Evolutionary conservation across 2,329 filamentous ascomycete species (phyloP), one percentile per base, ranked within the genome.

Genomic region (Coleophoma crateriformis): DNA sequence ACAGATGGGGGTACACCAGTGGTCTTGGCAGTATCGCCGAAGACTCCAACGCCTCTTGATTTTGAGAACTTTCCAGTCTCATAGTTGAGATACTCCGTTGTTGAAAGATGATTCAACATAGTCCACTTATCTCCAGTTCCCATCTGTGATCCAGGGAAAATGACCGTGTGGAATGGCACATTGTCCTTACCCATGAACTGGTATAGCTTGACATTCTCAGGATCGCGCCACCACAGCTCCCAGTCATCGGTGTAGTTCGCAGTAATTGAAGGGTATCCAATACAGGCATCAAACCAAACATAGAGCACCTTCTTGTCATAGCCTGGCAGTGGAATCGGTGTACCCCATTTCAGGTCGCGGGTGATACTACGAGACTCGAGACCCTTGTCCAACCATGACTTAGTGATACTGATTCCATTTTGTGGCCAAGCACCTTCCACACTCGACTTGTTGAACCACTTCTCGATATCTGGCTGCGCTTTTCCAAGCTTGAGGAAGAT

Each of bases 131-230:
- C 85, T 41, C 78, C 76, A 0, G 90, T 92, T 50, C 91, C 91
- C 11, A 96, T 76, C 67, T 96, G 87, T 39, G 85, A 90, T 32
- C 81, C 88, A 1, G 92, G 92, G 76, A 95, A 96, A 64, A 95
- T 90, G 62, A 96, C 88, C 41, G 87, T 88, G 72, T 96, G 90
- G 75, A 92, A 94, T 52, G 71, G 71, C 15, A 74, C 87, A 58
- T 92, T 91, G 67, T 92, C 88, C 68, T 96, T 96, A 71, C 91
- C 91, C 82, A 96, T 88, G 76, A 96, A 95, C 71, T 96, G 91
- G 68, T 94, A 96, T 12, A 96, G 79, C 64, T 86, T 81, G 44
- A 96, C 90, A 33, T 95, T 78, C 41, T 95, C 85, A 0, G 90
- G 89, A 67, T 95, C 87, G 64, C 87, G 84, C 91, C 91, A 96